phyloP scores from a whole-genome alignment of 2,329 filamentous ascomycete species.

The Beauveria varroae region DNA sequence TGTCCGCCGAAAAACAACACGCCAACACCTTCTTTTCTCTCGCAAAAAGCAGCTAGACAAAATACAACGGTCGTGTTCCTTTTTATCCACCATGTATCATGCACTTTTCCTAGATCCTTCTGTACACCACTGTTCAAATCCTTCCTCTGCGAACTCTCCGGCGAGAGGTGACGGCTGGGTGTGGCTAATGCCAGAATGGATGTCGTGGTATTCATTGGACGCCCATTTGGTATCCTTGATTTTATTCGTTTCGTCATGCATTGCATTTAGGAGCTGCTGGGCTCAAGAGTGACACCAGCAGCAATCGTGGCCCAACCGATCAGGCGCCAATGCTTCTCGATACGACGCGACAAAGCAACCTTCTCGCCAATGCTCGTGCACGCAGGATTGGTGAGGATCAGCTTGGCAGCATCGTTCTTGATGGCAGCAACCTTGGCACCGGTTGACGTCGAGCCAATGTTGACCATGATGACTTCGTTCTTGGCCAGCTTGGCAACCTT shows the following conservation, averaged over 20 bases:
- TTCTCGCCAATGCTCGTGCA: slow-evolving; percentile 98
- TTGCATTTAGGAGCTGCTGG: slow-evolving; percentile 34
- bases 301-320: slow-evolving; percentile 86
- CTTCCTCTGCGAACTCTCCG: neutral
- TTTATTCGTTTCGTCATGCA: neutral
- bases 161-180: neutral
- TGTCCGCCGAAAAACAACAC: neutral
- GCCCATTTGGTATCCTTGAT: neutral
- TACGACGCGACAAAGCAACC: slow-evolving; percentile 91
- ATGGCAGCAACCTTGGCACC: slow-evolving; percentile 96
- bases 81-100: neutral
- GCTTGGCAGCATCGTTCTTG: slow-evolving; percentile 94
- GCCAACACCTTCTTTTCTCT: slow-evolving; percentile 2
- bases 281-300: slow-evolving; percentile 48
- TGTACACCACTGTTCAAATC: slow-evolving; percentile 5
- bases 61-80: neutral
- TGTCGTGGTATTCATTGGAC: neutral
- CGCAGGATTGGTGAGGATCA: slow-evolving; percentile 84
- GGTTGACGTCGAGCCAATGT: slow-evolving; percentile 95
- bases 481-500: slow-evolving; percentile 98
- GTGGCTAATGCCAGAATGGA: neutral
- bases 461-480: slow-evolving; percentile 99
- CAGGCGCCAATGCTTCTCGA: slow-evolving; percentile 98
- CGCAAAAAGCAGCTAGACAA: slow-evolving; percentile 1
- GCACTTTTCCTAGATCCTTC: neutral